Percentiles rank a stretch among this genome's conserved stretches.
phyloP scores from a whole-genome alignment of 371 early-diverging fungal genomes.

The Syncephalis plumigaleata region DNA sequence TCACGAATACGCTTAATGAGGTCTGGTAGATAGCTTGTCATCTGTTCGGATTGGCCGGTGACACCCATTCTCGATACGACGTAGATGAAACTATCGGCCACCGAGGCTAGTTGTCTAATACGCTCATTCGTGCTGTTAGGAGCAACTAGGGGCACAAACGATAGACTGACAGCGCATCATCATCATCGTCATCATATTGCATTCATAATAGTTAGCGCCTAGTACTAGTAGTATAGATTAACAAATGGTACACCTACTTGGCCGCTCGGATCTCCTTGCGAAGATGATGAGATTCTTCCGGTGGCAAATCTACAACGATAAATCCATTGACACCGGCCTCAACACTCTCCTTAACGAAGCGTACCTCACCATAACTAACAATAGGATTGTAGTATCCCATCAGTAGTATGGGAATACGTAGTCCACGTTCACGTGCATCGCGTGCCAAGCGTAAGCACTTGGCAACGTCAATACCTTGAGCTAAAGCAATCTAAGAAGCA shows the following conservation, averaged over 20 bases:
- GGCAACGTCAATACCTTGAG: slow-evolving; percentile 55
- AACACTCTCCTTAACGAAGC: slow-evolving; percentile 62
- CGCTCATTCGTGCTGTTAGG: slow-evolving; percentile 79
- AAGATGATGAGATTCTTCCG: slow-evolving; percentile 84
- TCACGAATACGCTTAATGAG: slow-evolving; percentile 62
- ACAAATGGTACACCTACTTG: slow-evolving; percentile 33
- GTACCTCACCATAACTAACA: slow-evolving; percentile 77
- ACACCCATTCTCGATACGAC: slow-evolving; percentile 88
- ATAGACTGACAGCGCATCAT: slow-evolving; percentile 33
- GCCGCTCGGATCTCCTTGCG: too few relatives aligned
- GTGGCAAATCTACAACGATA: slow-evolving; percentile 92
- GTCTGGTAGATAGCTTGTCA: slow-evolving; percentile 48
- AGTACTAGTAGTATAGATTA: slow-evolving; percentile 39
- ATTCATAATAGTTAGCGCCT: slow-evolving; percentile 14
- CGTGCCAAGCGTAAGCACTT: slow-evolving; percentile 63
- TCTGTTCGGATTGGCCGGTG: slow-evolving; percentile 55
- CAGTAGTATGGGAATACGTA: slow-evolving; percentile 81
- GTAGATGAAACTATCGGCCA: slow-evolving; percentile 87
- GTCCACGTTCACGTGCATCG: slow-evolving; percentile 64
- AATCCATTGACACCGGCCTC: slow-evolving; percentile 85
- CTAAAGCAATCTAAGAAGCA: slow-evolving; percentile 53
- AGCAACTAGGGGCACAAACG: slow-evolving; percentile 87
- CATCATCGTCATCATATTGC: too few relatives aligned
- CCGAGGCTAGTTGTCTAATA: slow-evolving; percentile 52
- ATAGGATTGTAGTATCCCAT: slow-evolving; percentile 98